A percentile compares a stretch with the other conserved stretches of the same genome.
These are phyloP conservation scores for Talaromyces sp. DNA, from an alignment of 2,329 filamentous ascomycete species.

Conservation along the genomic window DNA sequence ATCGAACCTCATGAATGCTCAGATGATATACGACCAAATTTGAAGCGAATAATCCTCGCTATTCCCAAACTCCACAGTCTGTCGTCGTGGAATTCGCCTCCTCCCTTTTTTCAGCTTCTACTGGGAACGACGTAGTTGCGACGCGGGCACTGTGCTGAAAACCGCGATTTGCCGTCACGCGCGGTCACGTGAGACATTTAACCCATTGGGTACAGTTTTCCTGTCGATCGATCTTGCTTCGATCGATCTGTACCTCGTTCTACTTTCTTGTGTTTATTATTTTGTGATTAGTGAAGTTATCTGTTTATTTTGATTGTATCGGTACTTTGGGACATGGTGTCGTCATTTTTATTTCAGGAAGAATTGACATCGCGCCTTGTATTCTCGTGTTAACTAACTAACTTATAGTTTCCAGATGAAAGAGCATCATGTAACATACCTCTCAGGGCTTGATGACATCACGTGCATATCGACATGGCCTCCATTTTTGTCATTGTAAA, in stretches of 20 bases:
- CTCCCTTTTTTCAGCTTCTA: neutral
- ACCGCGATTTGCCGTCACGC: constrained; percentile 10
- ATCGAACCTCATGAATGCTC: neutral
- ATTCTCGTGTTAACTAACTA: too few relatives aligned
- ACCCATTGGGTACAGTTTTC: neutral
- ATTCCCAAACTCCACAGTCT: neutral
- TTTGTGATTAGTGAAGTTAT: neutral
- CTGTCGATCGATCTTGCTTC: neutral
- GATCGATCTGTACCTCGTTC: neutral
- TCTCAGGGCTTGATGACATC: constrained; percentile 3
- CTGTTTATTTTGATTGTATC: neutral
- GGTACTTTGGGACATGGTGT: neutral
- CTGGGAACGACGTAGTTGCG: neutral
- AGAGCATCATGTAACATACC: neutral
- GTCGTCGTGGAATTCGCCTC: neutral
- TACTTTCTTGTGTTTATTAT: neutral
- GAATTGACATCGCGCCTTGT: neutral
- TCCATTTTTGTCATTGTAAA: neutral
- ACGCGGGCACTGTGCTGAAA: neutral
- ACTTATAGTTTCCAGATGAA: neutral
- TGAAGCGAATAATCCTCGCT: neutral
- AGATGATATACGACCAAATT: neutral
- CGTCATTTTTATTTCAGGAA: neutral
- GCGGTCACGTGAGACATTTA: constrained; percentile 4
- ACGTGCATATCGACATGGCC: neutral